phyloP scores from a whole-genome alignment of 441 rosid genomes.

The Pelargonium australe region DNA sequence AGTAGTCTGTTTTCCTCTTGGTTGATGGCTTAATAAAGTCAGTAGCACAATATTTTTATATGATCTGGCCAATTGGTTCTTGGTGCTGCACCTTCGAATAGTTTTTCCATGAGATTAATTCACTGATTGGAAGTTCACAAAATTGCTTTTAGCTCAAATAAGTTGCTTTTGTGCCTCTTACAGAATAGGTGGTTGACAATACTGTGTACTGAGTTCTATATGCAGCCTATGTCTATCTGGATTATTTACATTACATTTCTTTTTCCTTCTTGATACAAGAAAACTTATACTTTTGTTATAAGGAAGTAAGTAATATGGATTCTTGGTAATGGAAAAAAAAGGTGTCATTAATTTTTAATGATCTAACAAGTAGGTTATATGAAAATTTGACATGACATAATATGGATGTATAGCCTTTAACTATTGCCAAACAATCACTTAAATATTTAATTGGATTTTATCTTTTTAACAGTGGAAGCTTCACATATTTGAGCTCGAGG shows the following conservation, averaged over 20 bases:
- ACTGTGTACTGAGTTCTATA: neutral
- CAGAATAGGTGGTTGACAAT: neutral
- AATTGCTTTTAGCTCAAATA: neutral
- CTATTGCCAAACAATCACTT: neutral
- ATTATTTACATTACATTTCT: no score
- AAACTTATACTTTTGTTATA: no score
- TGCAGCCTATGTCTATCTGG: no score
- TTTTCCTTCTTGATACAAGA: no score
- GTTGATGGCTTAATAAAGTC: neutral
- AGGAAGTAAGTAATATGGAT: neutral
- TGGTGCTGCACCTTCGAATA: neutral
- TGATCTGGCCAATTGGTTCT: neutral
- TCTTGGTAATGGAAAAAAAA: neutral
- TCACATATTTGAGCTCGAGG: slow-evolving; percentile 39
- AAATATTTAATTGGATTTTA: neutral
- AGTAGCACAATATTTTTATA: neutral
- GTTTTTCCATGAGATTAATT: neutral
- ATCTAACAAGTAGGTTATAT: no score
- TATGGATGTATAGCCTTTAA: neutral
- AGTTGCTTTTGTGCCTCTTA: neutral
- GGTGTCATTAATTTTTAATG: neutral
- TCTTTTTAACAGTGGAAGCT: slow-evolving; percentile 41
- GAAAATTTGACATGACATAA: neutral
- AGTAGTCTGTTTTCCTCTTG: slow-evolving; percentile 15
- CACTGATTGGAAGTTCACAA: neutral